A percentile compares a stretch with the other conserved stretches of the same genome.
phyloP scores from a whole-genome alignment of 1,284 basidiomycete species.

The Athelia sp. region DNA sequence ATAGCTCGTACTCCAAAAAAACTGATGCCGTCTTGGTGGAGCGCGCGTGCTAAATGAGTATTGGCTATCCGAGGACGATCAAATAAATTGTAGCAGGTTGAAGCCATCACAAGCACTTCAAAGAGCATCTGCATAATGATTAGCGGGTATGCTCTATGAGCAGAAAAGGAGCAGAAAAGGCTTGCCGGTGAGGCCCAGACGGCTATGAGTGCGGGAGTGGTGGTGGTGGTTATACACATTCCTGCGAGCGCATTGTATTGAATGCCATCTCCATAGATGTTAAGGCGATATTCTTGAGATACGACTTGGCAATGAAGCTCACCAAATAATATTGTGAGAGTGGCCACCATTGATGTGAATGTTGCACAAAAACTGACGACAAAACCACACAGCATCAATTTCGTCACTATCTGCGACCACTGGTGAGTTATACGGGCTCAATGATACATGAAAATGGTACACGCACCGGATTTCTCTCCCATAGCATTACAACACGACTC shows the following conservation, averaged over 20 bases:
- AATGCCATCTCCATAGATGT: slow-evolving; percentile 1
- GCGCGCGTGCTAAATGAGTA: not conserved
- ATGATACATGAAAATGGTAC: too few species aligned
- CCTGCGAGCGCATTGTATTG: not conserved
- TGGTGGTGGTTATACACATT: not conserved
- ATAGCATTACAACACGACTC: not conserved
- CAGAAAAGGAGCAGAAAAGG: not conserved
- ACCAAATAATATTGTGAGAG: not conserved
- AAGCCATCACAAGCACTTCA: not conserved
- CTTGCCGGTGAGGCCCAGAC: slow-evolving; percentile 1
- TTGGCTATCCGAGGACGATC: slow-evolving; percentile 1
- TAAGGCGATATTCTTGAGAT: too few species aligned
- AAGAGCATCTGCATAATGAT: not conserved
- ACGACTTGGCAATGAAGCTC: not conserved
- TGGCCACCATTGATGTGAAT: not conserved
- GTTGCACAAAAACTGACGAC: slow-evolving; percentile 1
- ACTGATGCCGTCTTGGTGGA: not conserved
- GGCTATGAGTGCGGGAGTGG: not conserved
- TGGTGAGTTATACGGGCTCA: not conserved
- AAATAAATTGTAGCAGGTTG: not conserved
- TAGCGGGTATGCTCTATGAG: not conserved
- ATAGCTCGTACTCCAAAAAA: not conserved
- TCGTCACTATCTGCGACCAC: not conserved
- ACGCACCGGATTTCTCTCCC: not conserved
- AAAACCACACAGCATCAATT: not conserved